A percentile compares a stretch with the other conserved stretches of the same genome.
These are phyloP conservation scores for Aspergillus fumigatus DNA, from an alignment of 2,329 filamentous ascomycete species.

Conservation along the genomic window DNA sequence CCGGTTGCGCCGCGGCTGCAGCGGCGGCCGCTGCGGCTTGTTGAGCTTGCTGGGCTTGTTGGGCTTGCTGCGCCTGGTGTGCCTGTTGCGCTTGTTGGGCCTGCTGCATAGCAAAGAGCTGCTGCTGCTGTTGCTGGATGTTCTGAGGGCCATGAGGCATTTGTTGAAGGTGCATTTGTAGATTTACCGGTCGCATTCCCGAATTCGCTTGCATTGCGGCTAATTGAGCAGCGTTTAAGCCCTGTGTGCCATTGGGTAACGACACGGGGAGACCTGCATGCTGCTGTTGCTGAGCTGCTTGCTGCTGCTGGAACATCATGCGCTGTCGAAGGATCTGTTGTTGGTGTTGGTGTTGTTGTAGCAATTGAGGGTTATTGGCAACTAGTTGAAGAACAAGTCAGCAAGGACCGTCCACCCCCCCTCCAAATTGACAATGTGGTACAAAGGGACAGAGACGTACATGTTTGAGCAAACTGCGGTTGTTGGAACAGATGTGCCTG, in stretches of 20 bases:
- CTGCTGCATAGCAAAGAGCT: slow-evolving; percentile 31
- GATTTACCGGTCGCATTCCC: slow-evolving; percentile 35
- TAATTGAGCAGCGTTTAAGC: slow-evolving; percentile 39
- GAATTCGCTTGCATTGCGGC: slow-evolving; percentile 42
- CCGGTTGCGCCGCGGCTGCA: slow-evolving; percentile 29
- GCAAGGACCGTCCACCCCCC: background rate
- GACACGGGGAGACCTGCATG: slow-evolving; percentile 35
- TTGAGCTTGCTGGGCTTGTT: slow-evolving; percentile 35
- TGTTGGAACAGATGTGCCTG: slow-evolving; percentile 54
- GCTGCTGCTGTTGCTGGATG: slow-evolving; percentile 43
- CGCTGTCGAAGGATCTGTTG: slow-evolving; percentile 14
- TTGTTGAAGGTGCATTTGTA: slow-evolving; percentile 39
- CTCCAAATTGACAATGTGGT: background rate
- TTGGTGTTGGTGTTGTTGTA: slow-evolving; percentile 37
- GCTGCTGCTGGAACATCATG: slow-evolving; percentile 23
- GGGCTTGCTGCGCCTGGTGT: slow-evolving; percentile 29
- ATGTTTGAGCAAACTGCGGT: slow-evolving; percentile 39
- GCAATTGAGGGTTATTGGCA: slow-evolving; percentile 42
- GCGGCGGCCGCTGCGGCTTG: slow-evolving; percentile 20
- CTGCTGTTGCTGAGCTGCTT: slow-evolving; percentile 34
- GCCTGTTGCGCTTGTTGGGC: slow-evolving; percentile 21
- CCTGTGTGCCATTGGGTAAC: slow-evolving; percentile 39
- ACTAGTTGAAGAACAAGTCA: slow-evolving; percentile 20
- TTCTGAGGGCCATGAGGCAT: slow-evolving; percentile 38
- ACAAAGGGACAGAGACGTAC: slow-evolving; percentile 26